Percentiles rank a stretch among this genome's conserved stretches.
Conservation (phyloP, 78 protist genomes). For the Dictyostelium firmibasis region DNA sequence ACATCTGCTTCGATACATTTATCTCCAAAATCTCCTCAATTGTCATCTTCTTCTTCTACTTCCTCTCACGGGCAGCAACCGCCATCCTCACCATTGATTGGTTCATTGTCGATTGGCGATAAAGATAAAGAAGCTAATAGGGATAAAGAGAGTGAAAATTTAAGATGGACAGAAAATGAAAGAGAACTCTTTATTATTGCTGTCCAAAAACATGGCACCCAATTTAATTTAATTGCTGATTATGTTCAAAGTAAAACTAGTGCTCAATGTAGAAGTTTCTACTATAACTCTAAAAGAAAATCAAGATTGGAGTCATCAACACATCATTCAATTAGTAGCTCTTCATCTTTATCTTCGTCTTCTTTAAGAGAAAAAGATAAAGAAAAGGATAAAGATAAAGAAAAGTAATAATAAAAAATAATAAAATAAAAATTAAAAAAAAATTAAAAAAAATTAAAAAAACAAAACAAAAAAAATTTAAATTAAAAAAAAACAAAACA, state of each 20-base stretch:
- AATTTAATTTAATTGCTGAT: constrained; percentile 48
- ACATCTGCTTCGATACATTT: neutral
- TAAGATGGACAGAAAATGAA: constrained; percentile 48
- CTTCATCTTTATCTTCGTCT: neutral
- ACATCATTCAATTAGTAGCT: neutral
- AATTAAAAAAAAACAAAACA: neutral
- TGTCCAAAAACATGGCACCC: constrained; percentile 12
- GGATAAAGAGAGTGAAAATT: neutral
- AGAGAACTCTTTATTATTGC: constrained; percentile 17
- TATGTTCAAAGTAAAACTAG: neutral
- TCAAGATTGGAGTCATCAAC: neutral
- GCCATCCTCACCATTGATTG: neutral
- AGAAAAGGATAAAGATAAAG: neutral
- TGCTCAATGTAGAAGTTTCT: constrained; percentile 40
- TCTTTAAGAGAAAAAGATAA: neutral
- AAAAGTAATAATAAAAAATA: neutral
- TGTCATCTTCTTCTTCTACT: neutral
- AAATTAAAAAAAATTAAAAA: neutral
- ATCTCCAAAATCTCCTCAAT: constrained; percentile 1
- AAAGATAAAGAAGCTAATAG: neutral
- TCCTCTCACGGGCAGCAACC: neutral
- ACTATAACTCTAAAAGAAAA: constrained; percentile 36
- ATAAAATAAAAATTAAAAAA: neutral
- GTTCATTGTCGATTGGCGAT: neutral
- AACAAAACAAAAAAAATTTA: neutral